These are phyloP conservation scores for Cinchona pubescens DNA, from an alignment of 257 asterid species.

Conservation along the genomic window DNA sequence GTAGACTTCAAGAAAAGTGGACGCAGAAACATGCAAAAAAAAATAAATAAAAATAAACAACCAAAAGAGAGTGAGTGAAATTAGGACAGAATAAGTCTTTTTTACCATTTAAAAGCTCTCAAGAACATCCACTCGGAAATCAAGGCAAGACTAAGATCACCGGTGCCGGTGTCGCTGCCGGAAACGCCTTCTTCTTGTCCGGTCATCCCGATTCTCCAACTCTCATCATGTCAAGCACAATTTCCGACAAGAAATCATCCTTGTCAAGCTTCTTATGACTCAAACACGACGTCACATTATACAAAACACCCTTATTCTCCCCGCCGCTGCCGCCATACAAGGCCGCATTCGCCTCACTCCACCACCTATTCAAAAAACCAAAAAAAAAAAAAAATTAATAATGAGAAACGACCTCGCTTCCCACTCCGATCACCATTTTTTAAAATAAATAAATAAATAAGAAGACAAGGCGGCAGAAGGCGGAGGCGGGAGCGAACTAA, in stretches of 20 bases:
- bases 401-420: background rate
- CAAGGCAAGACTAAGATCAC: constrained; percentile 42
- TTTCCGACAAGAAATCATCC: constrained; percentile 1
- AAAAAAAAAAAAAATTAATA: background rate
- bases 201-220: constrained; percentile 31
- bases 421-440: background rate
- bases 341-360: constrained; percentile 40
- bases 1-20: background rate
- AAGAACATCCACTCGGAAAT: constrained; percentile 78
- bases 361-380: constrained; percentile 43
- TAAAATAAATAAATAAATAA: no score
- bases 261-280: constrained; percentile 7
- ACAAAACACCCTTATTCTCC: constrained; percentile 14
- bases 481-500: background rate
- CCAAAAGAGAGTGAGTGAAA: no score
- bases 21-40: background rate
- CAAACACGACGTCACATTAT: constrained; percentile 3
- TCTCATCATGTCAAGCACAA: constrained; percentile 35
- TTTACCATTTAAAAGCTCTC: constrained; percentile 66
- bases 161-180: background rate
- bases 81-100: background rate
- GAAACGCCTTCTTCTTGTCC: constrained; percentile 30
- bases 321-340: constrained; percentile 25
- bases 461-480: background rate
- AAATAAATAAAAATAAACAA: no score